These are phyloP conservation scores for Ceratobasidium sp. DNA, from an alignment of 1,284 basidiomycete species.

Conservation along the genomic window DNA sequence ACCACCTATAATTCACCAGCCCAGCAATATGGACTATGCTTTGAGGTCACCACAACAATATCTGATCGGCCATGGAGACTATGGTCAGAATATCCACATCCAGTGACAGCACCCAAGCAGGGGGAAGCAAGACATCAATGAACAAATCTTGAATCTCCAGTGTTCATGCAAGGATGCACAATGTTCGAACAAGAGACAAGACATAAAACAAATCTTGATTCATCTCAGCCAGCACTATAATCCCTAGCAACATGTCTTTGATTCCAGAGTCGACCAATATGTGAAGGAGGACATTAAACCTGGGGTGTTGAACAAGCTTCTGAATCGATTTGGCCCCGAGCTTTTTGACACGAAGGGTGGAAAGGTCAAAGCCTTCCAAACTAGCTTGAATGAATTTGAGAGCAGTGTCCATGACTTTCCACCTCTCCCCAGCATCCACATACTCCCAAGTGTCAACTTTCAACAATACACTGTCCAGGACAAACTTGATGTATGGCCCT, in stretches of 20 bases:
- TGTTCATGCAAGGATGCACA: constrained; percentile 82
- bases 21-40: constrained; percentile 84
- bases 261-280: constrained; percentile 71
- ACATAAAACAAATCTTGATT: constrained; percentile 66
- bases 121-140: constrained; percentile 82
- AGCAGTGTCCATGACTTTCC: constrained; percentile 84
- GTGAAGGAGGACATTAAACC: constrained; percentile 83
- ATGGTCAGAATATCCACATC: constrained; percentile 67
- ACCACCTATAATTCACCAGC: constrained; percentile 71
- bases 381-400: constrained; percentile 85
- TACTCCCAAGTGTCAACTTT: constrained; percentile 67
- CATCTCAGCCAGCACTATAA: constrained; percentile 55
- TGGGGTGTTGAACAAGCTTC: constrained; percentile 66
- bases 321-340: constrained; percentile 42
- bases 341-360: constrained; percentile 49
- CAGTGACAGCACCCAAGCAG: constrained; percentile 48
- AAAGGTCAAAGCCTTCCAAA: constrained; percentile 80
- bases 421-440: constrained; percentile 73
- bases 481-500: constrained; percentile 78
- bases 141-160: constrained; percentile 88
- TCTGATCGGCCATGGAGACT: constrained; percentile 69
- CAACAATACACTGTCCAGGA: constrained; percentile 85
- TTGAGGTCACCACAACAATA: constrained; percentile 74
- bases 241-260: constrained; percentile 73
- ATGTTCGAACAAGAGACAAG: constrained; percentile 76